phyloP scores from a whole-genome alignment of 495 filamentous ascomycete genomes.

The Podospora didyma region DNA sequence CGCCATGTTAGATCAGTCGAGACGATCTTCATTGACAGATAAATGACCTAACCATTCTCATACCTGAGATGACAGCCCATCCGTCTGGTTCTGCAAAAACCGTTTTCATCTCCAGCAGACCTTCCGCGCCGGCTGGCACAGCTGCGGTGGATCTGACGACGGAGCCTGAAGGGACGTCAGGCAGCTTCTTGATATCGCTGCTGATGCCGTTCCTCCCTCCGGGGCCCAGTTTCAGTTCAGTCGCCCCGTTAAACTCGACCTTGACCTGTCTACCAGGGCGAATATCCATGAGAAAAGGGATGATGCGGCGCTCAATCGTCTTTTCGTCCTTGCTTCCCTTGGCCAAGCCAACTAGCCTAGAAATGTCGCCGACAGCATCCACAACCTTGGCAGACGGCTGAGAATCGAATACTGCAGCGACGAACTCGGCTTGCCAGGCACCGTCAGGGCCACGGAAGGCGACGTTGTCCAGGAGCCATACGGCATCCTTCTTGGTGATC shows the following conservation, averaged over 20 bases:
- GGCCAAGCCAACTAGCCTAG: slow-evolving; percentile 65
- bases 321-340: slow-evolving; percentile 57
- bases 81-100: slow-evolving; percentile 72
- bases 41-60: not conserved
- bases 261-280: slow-evolving; percentile 63
- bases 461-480: slow-evolving; percentile 91
- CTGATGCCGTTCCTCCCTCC: slow-evolving; percentile 67
- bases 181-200: slow-evolving; percentile 50
- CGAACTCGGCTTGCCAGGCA: slow-evolving; percentile 74
- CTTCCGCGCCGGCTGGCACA: slow-evolving; percentile 43
- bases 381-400: slow-evolving; percentile 61
- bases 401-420: slow-evolving; percentile 73
- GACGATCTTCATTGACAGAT: not conserved
- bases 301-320: slow-evolving; percentile 64
- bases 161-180: slow-evolving; percentile 33
- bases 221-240: slow-evolving; percentile 59
- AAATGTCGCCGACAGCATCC: slow-evolving; percentile 64
- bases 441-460: slow-evolving; percentile 57
- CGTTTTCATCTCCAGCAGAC: slow-evolving; percentile 57
- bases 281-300: slow-evolving; percentile 72
- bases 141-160: slow-evolving; percentile 42
- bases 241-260: slow-evolving; percentile 44
- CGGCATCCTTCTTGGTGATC: slow-evolving; percentile 50
- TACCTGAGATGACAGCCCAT: slow-evolving; percentile 80
- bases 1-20: no score